Percentiles rank a stretch among this genome's conserved stretches.
phyloP scores from a whole-genome alignment of 495 filamentous ascomycete species.

The Lepraria neglecta region DNA sequence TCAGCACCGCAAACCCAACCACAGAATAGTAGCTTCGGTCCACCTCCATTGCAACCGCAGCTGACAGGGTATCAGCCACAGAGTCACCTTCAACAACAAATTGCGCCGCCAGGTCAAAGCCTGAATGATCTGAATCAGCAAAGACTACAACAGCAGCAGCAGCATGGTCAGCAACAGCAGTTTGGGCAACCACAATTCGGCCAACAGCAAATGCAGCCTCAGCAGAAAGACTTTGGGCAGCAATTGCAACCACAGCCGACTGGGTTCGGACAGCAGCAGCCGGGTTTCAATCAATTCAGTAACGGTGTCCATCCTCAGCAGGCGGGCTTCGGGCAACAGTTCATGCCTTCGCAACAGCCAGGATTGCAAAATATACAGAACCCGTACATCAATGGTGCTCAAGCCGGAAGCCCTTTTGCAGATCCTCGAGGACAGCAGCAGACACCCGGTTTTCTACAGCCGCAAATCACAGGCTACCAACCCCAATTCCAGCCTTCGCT shows the following conservation, averaged over 20 bases:
- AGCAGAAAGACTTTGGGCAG: slow-evolving; percentile 44
- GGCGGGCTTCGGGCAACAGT: slow-evolving; percentile 44
- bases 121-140: slow-evolving; percentile 64
- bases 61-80: slow-evolving; percentile 62
- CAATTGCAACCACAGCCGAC: slow-evolving; percentile 42
- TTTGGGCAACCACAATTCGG: slow-evolving; percentile 13
- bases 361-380: slow-evolving; percentile 48
- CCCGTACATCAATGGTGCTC: slow-evolving; percentile 38
- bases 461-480: slow-evolving; percentile 63
- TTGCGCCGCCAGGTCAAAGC: slow-evolving; percentile 70
- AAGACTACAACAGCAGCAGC: slow-evolving; percentile 45
- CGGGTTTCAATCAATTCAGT: slow-evolving; percentile 27
- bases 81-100: slow-evolving; percentile 33
- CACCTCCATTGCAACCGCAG: slow-evolving; percentile 75
- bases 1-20: slow-evolving; percentile 80
- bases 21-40: slow-evolving; percentile 64
- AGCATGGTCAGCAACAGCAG: slow-evolving; percentile 11
- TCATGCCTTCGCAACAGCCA: slow-evolving; percentile 37
- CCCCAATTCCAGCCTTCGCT: slow-evolving; percentile 49
- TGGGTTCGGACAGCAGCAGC: slow-evolving; percentile 47
- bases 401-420: slow-evolving; percentile 47
- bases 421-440: slow-evolving; percentile 49
- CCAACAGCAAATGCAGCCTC: slow-evolving; percentile 38
- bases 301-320: slow-evolving; percentile 35
- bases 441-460: slow-evolving; percentile 47